Conservation (phyloP, 768 basidiomycete species). For the Lactifluus subvellereus region DNA sequence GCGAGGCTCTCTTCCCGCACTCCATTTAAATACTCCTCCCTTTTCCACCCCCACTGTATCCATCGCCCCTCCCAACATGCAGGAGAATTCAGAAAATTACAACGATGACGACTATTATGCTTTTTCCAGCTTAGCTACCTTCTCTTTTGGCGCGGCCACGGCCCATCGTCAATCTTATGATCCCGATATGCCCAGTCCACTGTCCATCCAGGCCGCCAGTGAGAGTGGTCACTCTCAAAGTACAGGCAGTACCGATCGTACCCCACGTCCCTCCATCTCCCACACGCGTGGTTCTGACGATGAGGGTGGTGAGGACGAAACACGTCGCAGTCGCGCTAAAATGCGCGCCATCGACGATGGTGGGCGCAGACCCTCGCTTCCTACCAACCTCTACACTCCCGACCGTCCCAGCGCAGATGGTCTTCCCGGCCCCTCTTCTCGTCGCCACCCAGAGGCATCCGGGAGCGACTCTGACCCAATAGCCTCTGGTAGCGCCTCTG, state of each 20-base stretch:
- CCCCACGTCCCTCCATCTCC: constrained; percentile 42
- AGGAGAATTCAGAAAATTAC: constrained; percentile 23
- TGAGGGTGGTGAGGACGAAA: constrained; percentile 32
- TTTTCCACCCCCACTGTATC: constrained; percentile 22
- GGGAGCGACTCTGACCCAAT: constrained; percentile 15
- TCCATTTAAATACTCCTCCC: constrained; percentile 27
- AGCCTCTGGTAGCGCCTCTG: constrained; percentile 6
- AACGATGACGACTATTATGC: constrained; percentile 25
- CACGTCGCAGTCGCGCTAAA: constrained; percentile 33
- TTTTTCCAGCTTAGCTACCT: constrained; percentile 38
- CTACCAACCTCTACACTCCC: constrained; percentile 30
- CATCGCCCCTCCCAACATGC: constrained; percentile 21
- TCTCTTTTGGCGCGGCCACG: constrained; percentile 38
- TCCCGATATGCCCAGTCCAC: constrained; percentile 35
- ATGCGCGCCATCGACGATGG: constrained; percentile 43
- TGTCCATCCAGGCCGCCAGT: constrained; percentile 26
- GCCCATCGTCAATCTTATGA: constrained; percentile 27
- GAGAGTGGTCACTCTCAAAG: constrained; percentile 22
- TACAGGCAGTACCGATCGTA: constrained; percentile 35
- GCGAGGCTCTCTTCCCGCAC: constrained; percentile 29
- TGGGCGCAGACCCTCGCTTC: constrained; percentile 37
- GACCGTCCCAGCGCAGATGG: constrained; percentile 8
- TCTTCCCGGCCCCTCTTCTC: neutral
- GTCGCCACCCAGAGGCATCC: constrained; percentile 3
- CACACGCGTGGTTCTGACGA: constrained; percentile 31